Conservation (phyloP, 257 asterid genomes). For the Echites panduratus region DNA sequence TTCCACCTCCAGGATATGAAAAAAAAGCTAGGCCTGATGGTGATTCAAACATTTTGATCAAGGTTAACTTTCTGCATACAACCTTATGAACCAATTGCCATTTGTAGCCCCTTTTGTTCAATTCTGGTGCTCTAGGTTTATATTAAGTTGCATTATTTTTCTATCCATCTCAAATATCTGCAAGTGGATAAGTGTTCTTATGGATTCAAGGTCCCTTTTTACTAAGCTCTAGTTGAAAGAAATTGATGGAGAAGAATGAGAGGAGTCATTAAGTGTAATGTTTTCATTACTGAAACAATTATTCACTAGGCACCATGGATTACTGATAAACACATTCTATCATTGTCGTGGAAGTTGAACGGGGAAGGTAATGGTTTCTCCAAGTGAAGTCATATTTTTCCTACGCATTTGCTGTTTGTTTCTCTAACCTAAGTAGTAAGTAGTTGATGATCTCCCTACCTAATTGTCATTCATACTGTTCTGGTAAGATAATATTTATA, state of each 20-base stretch:
- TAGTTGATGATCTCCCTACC: background rate
- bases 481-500: background rate
- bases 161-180: background rate
- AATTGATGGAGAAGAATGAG: background rate
- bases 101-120: slow-evolving; percentile 1
- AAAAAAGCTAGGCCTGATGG: slow-evolving; percentile 49
- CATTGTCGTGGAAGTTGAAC: background rate
- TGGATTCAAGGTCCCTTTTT: background rate
- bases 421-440: background rate
- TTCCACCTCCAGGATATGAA: slow-evolving; percentile 93
- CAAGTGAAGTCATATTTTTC: background rate
- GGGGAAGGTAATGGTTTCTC: background rate
- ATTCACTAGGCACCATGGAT: background rate
- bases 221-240: background rate
- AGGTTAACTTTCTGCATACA: slow-evolving; percentile 37
- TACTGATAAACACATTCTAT: background rate
- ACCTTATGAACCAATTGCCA: background rate
- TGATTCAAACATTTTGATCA: slow-evolving; percentile 51
- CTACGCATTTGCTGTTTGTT: background rate
- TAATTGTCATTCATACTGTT: background rate
- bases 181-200: background rate
- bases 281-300: background rate
- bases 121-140: slow-evolving; percentile 8
- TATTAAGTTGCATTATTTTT: background rate
- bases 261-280: background rate